These are phyloP conservation scores for Eragrostis nindensis DNA, from an alignment of 176 grass and related monocot genomes.

Conservation along the genomic window DNA sequence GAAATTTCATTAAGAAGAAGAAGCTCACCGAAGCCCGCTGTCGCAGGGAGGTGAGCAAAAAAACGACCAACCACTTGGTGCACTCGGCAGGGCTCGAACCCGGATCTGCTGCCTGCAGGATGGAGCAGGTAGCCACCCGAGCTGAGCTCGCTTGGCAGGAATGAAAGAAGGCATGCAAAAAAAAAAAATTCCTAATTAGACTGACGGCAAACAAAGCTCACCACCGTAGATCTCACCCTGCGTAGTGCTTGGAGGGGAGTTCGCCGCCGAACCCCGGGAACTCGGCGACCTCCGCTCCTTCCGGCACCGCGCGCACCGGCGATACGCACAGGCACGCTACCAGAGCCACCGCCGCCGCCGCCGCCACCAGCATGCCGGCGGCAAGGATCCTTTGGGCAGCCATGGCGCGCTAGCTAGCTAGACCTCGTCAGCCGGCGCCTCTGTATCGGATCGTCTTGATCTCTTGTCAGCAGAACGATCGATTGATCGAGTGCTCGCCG, in stretches of 20 bases:
- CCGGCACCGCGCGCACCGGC: conserved; percentile 1
- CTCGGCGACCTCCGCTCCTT: conserved; percentile 45
- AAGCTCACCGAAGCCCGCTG: too few species aligned
- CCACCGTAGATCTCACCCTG: conserved; percentile 38
- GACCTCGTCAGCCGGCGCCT: too few species aligned
- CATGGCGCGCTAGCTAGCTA: not conserved
- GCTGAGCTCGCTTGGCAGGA: too few species aligned
- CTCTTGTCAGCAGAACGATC: too few species aligned
- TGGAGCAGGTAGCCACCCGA: too few species aligned
- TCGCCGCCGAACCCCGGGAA: conserved; percentile 65
- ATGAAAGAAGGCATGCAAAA: not conserved
- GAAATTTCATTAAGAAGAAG: too few species aligned
- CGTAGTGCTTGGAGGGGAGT: conserved; percentile 66
- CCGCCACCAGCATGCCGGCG: not conserved
- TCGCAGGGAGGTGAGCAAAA: too few species aligned
- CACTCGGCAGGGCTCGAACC: too few species aligned
- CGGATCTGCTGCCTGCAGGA: too few species aligned
- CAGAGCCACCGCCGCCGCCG: too few species aligned
- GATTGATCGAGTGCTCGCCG: too few species aligned
- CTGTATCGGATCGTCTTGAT: not conserved
- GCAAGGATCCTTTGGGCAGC: not conserved
- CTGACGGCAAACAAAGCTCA: not conserved
- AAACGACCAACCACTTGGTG: too few species aligned
- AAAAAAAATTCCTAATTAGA: not conserved
- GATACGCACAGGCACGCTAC: not conserved